Base-by-base conservation (phyloP, 2,329 filamentous ascomycete genomes). In the Hypoxylon sp. region DNA sequence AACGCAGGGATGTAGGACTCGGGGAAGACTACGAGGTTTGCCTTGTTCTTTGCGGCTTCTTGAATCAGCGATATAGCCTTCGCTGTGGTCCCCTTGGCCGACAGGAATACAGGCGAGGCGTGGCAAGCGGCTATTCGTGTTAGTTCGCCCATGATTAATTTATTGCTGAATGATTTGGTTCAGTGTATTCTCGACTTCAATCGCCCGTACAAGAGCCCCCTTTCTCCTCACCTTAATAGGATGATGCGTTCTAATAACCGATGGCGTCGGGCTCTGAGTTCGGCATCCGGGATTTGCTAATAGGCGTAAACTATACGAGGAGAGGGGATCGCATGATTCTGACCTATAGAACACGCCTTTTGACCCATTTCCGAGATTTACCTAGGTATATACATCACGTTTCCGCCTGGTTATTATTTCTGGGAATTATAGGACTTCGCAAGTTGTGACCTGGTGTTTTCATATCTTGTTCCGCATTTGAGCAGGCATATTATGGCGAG, bases 1-100 rank as follows among this genome's bases (percentile, higher is more conserved):
- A 87, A 88, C 0, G 83, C 86, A 0, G 85, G 80, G 46, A 88
- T 85, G 71, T 80, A 86, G 0, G 83, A 81, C 72, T 88, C 86
- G 0, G 86, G 85, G 68, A 88, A 87, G 29, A 86, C 82, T 11
- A 88, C 80, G 2, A 88, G 75, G 21, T 86, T 80, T 6, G 86
- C 85, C 0, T 73, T 72, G 55, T 83, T 79, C 1, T 55, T 64
- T 0, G 83, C 80, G 0, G 86, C 84, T 67, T 80, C 72, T 15
- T 80, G 74, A 60, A 88, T 85, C 7, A 85, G 73, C 0, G 68
- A 67, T 42, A 87, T 78, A 11, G 81, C 80, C 68, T 87, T 87
- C 6, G 81, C 66, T 1, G 83, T 83, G 0, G 85, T 87, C 7
- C 76, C 72, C 4, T 71, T 74, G 1, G 85, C 82, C 0, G 80